phyloP scores from a whole-genome alignment of 148 eudicot species.

The Euryodendron excelsum region DNA sequence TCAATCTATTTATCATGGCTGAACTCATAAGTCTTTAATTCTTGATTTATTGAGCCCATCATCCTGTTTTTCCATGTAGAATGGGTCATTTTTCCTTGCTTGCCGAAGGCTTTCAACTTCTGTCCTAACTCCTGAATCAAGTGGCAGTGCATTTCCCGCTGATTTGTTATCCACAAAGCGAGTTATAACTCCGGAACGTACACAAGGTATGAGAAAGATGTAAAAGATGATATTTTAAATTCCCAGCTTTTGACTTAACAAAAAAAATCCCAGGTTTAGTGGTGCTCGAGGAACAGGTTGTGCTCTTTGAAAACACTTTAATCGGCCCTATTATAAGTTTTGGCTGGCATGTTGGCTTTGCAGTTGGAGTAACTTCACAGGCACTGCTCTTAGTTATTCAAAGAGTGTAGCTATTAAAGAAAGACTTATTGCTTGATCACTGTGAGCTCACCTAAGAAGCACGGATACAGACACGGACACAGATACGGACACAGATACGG shows the following conservation, averaged over 20 bases:
- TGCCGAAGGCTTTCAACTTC: conserved; percentile 57
- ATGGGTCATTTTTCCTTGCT: conserved; percentile 26
- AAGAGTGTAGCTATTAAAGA: background rate
- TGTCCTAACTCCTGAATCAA: conserved; percentile 58
- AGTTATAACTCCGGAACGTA: conserved; percentile 47
- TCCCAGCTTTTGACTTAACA: background rate
- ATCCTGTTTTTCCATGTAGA: conserved; percentile 22
- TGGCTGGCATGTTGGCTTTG: background rate
- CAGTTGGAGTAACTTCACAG: background rate
- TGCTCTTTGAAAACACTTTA: background rate
- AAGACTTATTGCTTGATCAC: background rate
- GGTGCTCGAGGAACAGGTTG: background rate
- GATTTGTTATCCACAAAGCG: conserved; percentile 49
- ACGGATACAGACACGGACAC: too few relatives aligned
- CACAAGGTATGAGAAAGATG: conserved; percentile 47
- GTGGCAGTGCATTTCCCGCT: conserved; percentile 62
- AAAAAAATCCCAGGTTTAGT: background rate
- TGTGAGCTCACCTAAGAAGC: background rate
- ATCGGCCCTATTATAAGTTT: background rate
- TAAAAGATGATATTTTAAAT: background rate
- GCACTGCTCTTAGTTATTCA: background rate
- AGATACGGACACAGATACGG: too few relatives aligned
- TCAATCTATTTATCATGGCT: too few relatives aligned
- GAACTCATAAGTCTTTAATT: too few relatives aligned
- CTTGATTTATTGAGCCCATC: background rate